phyloP scores from a whole-genome alignment of 1,139 yeast genomes.

The Kodamaea plutei region DNA sequence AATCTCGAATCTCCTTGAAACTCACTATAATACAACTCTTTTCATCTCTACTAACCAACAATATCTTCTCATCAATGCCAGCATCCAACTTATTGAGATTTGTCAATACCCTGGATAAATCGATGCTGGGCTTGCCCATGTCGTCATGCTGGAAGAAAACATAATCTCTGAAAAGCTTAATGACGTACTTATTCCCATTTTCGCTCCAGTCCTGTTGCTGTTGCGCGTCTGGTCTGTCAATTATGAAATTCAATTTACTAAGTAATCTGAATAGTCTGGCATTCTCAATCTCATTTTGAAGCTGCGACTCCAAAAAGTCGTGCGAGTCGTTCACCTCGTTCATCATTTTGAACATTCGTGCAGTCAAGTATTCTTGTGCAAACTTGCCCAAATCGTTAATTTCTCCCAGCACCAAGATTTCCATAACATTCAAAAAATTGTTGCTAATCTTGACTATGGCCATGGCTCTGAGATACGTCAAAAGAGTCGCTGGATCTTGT shows the following conservation, averaged over 20 bases:
- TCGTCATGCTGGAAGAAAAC: slow-evolving; percentile 84
- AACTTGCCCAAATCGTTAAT: slow-evolving; percentile 12
- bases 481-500: slow-evolving; percentile 8
- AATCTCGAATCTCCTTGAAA: slow-evolving; percentile 72
- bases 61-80: slow-evolving; percentile 78
- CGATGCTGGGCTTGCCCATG: slow-evolving; percentile 71
- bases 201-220: slow-evolving; percentile 52
- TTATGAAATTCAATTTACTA: slow-evolving; percentile 73
- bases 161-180: slow-evolving; percentile 76
- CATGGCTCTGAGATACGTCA: slow-evolving; percentile 15
- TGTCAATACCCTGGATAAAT: slow-evolving; percentile 75
- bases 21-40: slow-evolving; percentile 75
- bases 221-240: slow-evolving; percentile 62
- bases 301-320: slow-evolving; percentile 65
- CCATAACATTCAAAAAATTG: slow-evolving; percentile 18
- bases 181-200: slow-evolving; percentile 70
- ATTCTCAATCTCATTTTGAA: slow-evolving; percentile 78
- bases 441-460: slow-evolving; percentile 18
- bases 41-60: slow-evolving; percentile 81
- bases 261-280: slow-evolving; percentile 80
- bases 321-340: slow-evolving; percentile 54
- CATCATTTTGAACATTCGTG: slow-evolving; percentile 40
- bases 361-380: slow-evolving; percentile 26
- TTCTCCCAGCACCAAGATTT: slow-evolving; percentile 8
- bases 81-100: slow-evolving; percentile 88